A percentile compares a stretch with the other conserved stretches of the same genome.
Conservation (phyloP, 768 basidiomycete genomes). For the Leucosporidium creatinivorum region DNA sequence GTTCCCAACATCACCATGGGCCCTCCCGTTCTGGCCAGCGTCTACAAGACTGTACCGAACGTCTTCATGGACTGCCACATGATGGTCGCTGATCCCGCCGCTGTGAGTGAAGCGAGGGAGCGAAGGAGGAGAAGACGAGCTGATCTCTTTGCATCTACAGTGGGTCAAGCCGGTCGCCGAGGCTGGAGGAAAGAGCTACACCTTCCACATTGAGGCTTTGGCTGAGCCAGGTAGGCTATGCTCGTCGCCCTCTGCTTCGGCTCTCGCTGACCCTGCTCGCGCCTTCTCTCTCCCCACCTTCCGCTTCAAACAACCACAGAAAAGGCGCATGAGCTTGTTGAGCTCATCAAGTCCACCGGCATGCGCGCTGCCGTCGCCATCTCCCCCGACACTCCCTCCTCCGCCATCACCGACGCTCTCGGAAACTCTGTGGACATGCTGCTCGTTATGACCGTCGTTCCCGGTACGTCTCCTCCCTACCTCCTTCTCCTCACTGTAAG, state of each 20-base stretch:
- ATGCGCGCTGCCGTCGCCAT: slow-evolving; percentile 97
- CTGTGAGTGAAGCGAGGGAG: slow-evolving; percentile 47
- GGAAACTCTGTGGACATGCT: slow-evolving; percentile 85
- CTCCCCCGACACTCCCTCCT: slow-evolving; percentile 86
- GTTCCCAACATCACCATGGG: slow-evolving; percentile 99
- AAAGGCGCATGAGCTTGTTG: slow-evolving; percentile 67
- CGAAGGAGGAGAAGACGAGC: not conserved
- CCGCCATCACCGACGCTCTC: slow-evolving; percentile 76
- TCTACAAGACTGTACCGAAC: slow-evolving; percentile 76
- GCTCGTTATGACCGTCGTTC: slow-evolving; percentile 96
- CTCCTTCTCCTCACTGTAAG: not conserved
- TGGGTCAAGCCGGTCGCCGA: slow-evolving; percentile 95
- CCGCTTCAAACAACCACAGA: slow-evolving; percentile 44
- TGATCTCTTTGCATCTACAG: slow-evolving; percentile 49
- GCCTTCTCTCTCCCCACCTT: no score
- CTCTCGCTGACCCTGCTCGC: not conserved
- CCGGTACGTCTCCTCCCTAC: slow-evolving; percentile 50
- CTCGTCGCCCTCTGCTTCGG: slow-evolving; percentile 1
- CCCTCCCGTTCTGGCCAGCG: slow-evolving; percentile 69
- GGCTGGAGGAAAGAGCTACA: slow-evolving; percentile 89
- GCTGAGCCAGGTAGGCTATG: slow-evolving; percentile 47
- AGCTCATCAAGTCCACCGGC: slow-evolving; percentile 65
- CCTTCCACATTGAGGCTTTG: slow-evolving; percentile 93
- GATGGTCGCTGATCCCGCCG: slow-evolving; percentile 94
- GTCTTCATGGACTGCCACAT: slow-evolving; percentile 99